phyloP scores from a whole-genome alignment of 441 rosid genomes.

The Populus hybrid region DNA sequence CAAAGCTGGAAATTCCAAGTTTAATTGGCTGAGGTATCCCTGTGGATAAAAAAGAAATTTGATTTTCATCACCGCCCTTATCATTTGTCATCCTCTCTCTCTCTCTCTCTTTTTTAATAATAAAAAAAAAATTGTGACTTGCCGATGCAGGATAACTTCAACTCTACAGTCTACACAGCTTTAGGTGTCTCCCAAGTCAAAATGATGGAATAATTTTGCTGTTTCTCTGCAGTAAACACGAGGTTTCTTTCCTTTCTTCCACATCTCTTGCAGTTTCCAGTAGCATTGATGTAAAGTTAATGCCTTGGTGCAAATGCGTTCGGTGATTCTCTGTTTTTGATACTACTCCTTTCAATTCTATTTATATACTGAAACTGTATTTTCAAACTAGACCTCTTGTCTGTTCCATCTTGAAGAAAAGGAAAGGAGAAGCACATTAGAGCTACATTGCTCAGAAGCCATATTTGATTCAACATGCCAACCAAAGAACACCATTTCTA shows the following conservation, averaged over 20 bases:
- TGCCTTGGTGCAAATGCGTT: conserved; percentile 5
- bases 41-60: no score
- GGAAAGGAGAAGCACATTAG: background rate
- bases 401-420: background rate
- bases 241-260: background rate
- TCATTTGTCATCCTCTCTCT: no score
- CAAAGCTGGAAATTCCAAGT: no score
- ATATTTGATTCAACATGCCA: background rate
- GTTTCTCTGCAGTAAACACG: no score
- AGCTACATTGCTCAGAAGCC: background rate
- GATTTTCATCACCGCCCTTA: no score
- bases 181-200: no score
- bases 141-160: no score
- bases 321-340: background rate
- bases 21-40: no score
- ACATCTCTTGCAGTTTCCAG: background rate
- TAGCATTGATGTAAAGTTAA: conserved; percentile 8
- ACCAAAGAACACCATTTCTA: background rate
- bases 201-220: no score
- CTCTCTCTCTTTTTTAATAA: no score
- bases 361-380: background rate
- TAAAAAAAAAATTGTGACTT: no score
- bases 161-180: no score
- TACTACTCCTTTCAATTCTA: background rate
- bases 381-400: background rate